phyloP scores from a whole-genome alignment of 2,329 filamentous ascomycete genomes.

The Nothophaeocryptopus gaeumannii region DNA sequence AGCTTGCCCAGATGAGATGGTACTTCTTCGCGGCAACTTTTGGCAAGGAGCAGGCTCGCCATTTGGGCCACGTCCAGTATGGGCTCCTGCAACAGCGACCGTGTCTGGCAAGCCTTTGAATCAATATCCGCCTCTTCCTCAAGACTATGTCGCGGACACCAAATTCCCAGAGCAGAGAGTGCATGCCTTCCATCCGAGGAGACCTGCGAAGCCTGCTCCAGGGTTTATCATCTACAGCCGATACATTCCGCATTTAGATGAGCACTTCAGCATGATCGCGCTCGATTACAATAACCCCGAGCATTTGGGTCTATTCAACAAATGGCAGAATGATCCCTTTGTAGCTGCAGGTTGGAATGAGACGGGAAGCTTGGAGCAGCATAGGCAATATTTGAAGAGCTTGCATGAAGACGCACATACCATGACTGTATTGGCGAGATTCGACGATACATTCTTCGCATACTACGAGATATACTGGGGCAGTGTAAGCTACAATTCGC shows the following conservation, averaged over 20 bases:
- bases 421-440: slow-evolving; percentile 66
- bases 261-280: slow-evolving; percentile 75
- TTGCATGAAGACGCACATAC: slow-evolving; percentile 71
- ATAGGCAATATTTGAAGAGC: slow-evolving; percentile 66
- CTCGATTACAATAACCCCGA: slow-evolving; percentile 63
- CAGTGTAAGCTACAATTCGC: slow-evolving; percentile 41
- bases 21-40: slow-evolving; percentile 52
- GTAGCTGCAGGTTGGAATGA: slow-evolving; percentile 79
- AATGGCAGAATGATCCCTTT: slow-evolving; percentile 80
- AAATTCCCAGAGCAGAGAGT: slow-evolving; percentile 48
- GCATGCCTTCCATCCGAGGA: slow-evolving; percentile 67
- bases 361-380: slow-evolving; percentile 71
- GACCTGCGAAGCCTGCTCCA: slow-evolving; percentile 67
- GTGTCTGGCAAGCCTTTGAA: slow-evolving; percentile 22
- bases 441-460: slow-evolving; percentile 68
- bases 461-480: slow-evolving; percentile 83
- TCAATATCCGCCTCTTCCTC: slow-evolving; percentile 43
- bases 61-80: slow-evolving; percentile 42
- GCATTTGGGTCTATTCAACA: slow-evolving; percentile 70
- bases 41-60: slow-evolving; percentile 47
- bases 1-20: slow-evolving; percentile 38
- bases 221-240: slow-evolving; percentile 73
- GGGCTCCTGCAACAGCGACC: slow-evolving; percentile 24
- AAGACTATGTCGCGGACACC: slow-evolving; percentile 48
- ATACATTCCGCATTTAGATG: slow-evolving; percentile 71